Evolutionary conservation across 768 basidiomycete genomes (phyloP).

Genomic region (Naganishia vishniacii): DNA sequence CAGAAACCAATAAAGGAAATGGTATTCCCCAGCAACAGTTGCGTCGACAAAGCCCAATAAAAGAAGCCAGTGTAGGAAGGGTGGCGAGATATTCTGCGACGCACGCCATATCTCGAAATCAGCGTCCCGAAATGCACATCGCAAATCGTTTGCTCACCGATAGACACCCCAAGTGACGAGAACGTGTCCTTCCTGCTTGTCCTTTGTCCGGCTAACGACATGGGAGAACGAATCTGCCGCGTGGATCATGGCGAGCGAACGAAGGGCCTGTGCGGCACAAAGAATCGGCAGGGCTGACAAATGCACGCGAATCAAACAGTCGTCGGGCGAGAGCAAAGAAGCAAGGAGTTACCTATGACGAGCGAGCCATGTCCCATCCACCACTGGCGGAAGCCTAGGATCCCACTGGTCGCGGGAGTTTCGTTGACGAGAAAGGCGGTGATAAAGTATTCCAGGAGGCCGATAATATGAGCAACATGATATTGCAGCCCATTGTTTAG

Average conservation of each 20-base stretch:
- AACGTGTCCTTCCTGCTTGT: slow-evolving; percentile 65
- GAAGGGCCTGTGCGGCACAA: slow-evolving; percentile 65
- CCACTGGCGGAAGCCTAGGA: slow-evolving; percentile 9
- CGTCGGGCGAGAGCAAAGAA: not conserved
- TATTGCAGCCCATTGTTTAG: slow-evolving; percentile 83
- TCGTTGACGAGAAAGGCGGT: slow-evolving; percentile 14
- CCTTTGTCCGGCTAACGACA: slow-evolving; percentile 59
- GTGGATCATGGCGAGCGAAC: slow-evolving; percentile 93
- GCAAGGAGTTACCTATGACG: slow-evolving; percentile 55
- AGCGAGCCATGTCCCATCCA: slow-evolving; percentile 25
- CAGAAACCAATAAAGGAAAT: slow-evolving; percentile 64
- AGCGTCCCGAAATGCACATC: not conserved
- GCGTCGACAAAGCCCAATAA: slow-evolving; percentile 95
- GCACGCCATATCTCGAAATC: not conserved
- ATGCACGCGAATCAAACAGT: too few relatives aligned
- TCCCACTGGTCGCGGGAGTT: not conserved
- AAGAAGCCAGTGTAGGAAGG: slow-evolving; percentile 97
- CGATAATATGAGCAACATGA: slow-evolving; percentile 72
- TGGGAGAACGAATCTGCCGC: slow-evolving; percentile 92
- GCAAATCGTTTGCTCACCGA: slow-evolving; percentile 54
- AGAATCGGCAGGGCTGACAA: slow-evolving; percentile 61
- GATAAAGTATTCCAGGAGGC: slow-evolving; percentile 72
- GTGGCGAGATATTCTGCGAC: slow-evolving; percentile 74
- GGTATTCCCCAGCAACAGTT: slow-evolving; percentile 82
- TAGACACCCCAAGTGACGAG: slow-evolving; percentile 89